Conservation (phyloP, 192 early-diverging fungal genomes). For the Coemansia sp. region DNA sequence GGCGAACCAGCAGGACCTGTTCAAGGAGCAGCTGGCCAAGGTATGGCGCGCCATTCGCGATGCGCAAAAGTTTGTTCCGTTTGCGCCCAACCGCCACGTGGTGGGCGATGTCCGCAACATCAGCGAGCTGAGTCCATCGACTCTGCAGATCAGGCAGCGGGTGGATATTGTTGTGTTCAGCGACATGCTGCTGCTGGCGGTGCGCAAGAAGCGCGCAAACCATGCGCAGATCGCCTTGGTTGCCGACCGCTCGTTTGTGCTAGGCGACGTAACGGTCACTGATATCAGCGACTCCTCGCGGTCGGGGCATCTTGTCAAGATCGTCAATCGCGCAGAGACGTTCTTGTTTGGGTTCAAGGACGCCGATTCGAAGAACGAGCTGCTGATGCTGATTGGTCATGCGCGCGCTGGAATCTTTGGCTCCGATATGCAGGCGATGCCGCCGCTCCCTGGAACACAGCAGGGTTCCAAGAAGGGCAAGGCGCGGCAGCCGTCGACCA, state of each 20-base stretch:
- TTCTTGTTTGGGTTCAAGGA: constrained; percentile 63
- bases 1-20: constrained; percentile 56
- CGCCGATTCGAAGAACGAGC: constrained; percentile 47
- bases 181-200: constrained; percentile 80
- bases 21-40: constrained; percentile 53
- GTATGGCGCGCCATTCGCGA: constrained; percentile 52
- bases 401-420: constrained; percentile 44
- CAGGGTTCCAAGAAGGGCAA: background rate
- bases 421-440: constrained; percentile 20
- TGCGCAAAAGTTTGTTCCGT: constrained; percentile 65
- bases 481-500: constrained; percentile 7
- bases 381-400: constrained; percentile 50
- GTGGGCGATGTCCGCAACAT: constrained; percentile 71
- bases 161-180: constrained; percentile 82
- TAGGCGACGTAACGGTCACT: constrained; percentile 78
- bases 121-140: constrained; percentile 76
- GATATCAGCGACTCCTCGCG: constrained; percentile 84
- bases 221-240: constrained; percentile 68
- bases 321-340: constrained; percentile 79
- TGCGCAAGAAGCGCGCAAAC: constrained; percentile 73
- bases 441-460: constrained; percentile 8
- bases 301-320: constrained; percentile 76
- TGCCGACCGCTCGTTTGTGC: constrained; percentile 75
- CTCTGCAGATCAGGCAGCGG: constrained; percentile 69
- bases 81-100: constrained; percentile 68